Evolutionary conservation across 2,329 filamentous ascomycete genomes (phyloP).

Genomic region (Scolecobasidium constrictum): DNA sequence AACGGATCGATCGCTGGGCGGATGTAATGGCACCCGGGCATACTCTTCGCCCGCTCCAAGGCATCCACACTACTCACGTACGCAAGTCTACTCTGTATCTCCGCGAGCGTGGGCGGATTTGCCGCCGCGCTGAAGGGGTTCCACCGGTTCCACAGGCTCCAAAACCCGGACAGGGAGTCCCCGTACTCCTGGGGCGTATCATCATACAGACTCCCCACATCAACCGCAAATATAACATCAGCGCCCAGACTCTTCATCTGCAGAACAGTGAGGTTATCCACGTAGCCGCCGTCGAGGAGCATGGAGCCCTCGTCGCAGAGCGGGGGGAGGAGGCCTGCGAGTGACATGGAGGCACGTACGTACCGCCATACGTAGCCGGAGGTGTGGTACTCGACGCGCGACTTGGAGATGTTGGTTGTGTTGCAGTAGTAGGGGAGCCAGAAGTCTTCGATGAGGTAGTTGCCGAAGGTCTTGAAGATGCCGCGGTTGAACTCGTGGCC

Average conservation of each 20-base stretch:
- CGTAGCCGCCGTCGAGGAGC: conserved; percentile 91
- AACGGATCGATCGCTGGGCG: conserved; percentile 87
- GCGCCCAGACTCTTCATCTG: conserved; percentile 95
- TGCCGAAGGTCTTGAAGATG: conserved; percentile 96
- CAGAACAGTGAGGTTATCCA: conserved; percentile 92
- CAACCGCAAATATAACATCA: conserved; percentile 89
- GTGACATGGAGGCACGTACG: conserved; percentile 89
- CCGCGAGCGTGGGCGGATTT: conserved; percentile 87
- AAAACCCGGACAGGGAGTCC: conserved; percentile 87
- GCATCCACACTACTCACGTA: conserved; percentile 95
- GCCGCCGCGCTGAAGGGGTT: conserved; percentile 83
- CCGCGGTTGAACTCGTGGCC: conserved; percentile 98
- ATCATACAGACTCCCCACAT: conserved; percentile 88
- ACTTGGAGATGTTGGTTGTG: conserved; percentile 96
- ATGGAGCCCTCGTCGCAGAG: conserved; percentile 95
- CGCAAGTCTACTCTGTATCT: conserved; percentile 89
- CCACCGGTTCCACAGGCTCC: conserved; percentile 93
- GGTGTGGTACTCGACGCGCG: conserved; percentile 82
- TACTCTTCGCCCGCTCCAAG: conserved; percentile 82
- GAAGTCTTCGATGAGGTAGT: conserved; percentile 96
- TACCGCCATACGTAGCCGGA: conserved; percentile 97
- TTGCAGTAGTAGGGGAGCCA: conserved; percentile 99
- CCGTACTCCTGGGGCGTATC: conserved; percentile 86
- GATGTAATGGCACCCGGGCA: conserved; percentile 90
- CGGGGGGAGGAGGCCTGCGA: conserved; percentile 84